Evolutionary conservation across 139 green algal genomes (phyloP), one percentile per base, ranked within the genome.

Genomic region (Asterochloris erici): DNA sequence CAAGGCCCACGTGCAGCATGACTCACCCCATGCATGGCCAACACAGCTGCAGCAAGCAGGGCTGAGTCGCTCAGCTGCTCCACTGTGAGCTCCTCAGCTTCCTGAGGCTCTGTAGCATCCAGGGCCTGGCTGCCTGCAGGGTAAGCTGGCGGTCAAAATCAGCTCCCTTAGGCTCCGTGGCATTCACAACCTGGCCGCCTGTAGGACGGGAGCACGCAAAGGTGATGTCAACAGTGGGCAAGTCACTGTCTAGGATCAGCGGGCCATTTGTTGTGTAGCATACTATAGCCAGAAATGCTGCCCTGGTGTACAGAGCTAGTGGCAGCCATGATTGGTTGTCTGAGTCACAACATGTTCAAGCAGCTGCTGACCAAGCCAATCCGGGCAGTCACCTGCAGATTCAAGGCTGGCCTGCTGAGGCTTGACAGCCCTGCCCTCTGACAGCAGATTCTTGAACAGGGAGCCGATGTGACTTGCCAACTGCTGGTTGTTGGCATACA

Each of bases 51-150:
- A 11, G 79, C 82, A 28, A 85, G 12, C 62, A 85, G 17, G 11
- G 83, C 86, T 24, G 79, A 68, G 61, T 86, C 80, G 38, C 85
- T 90, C 38, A 91, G 84, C 85, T 83, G 47, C 38, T 73, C 82
- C 12, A 29, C n/a, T 27, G 19, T 68, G 77, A 28, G 16, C 60
- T 73, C 77, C n/a, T 82, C 62, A 14, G 19, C 38, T 38, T 21
- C 70, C 24, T 77, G 38, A 54, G 38, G 6, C 38, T 10, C 38
- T 54, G 38, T 54, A 54, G 38, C 38, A 54, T 54, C 38, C 4
- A 54, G 38, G 38, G 38, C 38, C 38, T 54, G 38, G 38, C 38
- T 54, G 38, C 38, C 38, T 54, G 38, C 38, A 54, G n/a, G n/a
- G n/a, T n/a, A n/a, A n/a, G n/a, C n/a, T n/a, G n/a, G n/a, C n/a